Percentiles rank a stretch among this genome's conserved stretches.
Conservation (phyloP, 108 stramenopile genomes). For the Pseudonitzschia pungens region DNA sequence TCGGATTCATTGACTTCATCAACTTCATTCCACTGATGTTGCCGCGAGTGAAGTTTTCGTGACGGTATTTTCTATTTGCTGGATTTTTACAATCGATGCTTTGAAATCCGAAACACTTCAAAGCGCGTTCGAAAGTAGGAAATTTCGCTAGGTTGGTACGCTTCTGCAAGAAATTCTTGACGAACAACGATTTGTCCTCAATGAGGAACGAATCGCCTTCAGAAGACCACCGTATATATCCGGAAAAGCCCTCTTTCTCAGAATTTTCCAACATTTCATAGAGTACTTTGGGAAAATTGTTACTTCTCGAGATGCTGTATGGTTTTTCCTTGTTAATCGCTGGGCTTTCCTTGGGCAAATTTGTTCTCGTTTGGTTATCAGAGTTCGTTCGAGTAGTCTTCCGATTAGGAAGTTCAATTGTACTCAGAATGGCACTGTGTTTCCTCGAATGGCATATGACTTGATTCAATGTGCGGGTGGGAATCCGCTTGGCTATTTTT, state of each 20-base stretch:
- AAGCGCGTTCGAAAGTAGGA: neutral
- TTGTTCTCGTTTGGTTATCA: too few species aligned
- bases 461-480: too few species aligned
- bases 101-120: constrained; percentile 1
- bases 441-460: neutral
- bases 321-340: neutral
- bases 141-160: neutral
- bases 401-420: too few species aligned
- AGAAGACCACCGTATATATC: neutral
- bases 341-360: too few species aligned
- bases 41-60: neutral
- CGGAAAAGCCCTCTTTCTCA: neutral
- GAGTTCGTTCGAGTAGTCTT: too few species aligned
- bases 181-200: neutral
- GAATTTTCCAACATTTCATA: constrained; percentile 7
- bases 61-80: neutral
- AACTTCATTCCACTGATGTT: neutral
- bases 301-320: neutral
- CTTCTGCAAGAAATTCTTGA: neutral
- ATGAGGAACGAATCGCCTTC: neutral
- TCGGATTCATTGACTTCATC: neutral
- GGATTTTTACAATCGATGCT: neutral
- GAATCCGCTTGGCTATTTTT: too few species aligned
- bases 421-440: neutral
- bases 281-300: neutral